These are phyloP conservation scores for Calonectria pauciramosa DNA, from an alignment of 2,329 filamentous ascomycete genomes.

Conservation along the genomic window DNA sequence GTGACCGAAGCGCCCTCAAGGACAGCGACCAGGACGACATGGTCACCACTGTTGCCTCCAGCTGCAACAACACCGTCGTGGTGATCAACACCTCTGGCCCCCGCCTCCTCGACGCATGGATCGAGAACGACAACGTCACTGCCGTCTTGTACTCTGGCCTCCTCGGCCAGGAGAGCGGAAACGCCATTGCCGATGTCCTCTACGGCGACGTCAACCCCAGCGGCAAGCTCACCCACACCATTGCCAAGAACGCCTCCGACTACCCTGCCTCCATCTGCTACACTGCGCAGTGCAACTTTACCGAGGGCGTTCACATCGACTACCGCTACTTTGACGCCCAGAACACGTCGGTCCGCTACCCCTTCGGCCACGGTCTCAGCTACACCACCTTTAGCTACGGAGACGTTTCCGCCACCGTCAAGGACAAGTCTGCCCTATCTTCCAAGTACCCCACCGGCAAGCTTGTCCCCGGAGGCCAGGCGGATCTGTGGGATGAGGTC, in stretches of 20 bases:
- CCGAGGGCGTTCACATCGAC: slow-evolving; percentile 66
- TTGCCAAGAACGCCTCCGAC: slow-evolving; percentile 4
- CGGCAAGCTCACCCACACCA: slow-evolving; percentile 3
- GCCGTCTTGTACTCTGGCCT: slow-evolving; percentile 77
- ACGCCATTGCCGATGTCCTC: slow-evolving; percentile 6
- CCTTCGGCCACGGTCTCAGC: slow-evolving; percentile 70
- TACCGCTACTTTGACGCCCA: slow-evolving; percentile 67
- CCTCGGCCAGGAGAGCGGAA: slow-evolving; percentile 71
- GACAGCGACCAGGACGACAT: slow-evolving; percentile 73
- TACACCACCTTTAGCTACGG: slow-evolving; percentile 68
- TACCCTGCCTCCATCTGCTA: slow-evolving; percentile 6
- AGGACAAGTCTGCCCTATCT: slow-evolving; percentile 33
- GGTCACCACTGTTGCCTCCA: slow-evolving; percentile 67
- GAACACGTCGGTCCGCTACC: slow-evolving; percentile 64
- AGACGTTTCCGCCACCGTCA: slow-evolving; percentile 54
- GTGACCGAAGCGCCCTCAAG: slow-evolving; percentile 72
- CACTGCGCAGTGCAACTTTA: slow-evolving; percentile 59
- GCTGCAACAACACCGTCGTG: slow-evolving; percentile 64
- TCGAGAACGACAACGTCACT: slow-evolving; percentile 59
- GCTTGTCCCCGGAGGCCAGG: slow-evolving; percentile 59
- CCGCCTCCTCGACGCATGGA: slow-evolving; percentile 68
- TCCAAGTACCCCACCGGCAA: slow-evolving; percentile 53
- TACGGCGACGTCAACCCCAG: slow-evolving; percentile 15
- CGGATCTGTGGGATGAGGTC: slow-evolving; percentile 63
- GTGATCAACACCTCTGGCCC: slow-evolving; percentile 77